phyloP scores from a whole-genome alignment of 2,329 filamentous ascomycete species.

The Sporothrix pallida region DNA sequence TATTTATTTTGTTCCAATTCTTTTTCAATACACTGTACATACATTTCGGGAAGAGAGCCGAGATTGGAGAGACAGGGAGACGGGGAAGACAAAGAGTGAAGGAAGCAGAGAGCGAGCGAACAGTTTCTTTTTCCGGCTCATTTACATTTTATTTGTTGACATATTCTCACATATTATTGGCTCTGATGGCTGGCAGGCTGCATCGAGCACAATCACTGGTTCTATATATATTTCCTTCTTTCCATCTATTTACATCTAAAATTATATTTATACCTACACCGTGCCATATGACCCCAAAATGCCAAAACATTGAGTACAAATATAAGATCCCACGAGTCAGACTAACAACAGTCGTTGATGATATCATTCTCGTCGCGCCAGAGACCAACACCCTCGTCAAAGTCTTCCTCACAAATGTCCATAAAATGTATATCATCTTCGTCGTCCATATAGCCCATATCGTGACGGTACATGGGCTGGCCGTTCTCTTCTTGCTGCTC shows the following conservation, averaged over 20 bases:
- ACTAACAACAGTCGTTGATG: background rate
- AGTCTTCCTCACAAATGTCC: constrained; percentile 26
- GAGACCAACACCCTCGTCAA: constrained; percentile 25
- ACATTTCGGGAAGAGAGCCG: background rate
- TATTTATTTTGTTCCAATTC: background rate
- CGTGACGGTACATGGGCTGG: background rate
- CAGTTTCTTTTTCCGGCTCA: background rate
- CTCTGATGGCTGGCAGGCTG: constrained; percentile 38
- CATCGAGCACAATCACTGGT: constrained; percentile 31
- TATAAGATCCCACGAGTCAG: background rate
- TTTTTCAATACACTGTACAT: constrained; percentile 10
- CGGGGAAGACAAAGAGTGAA: background rate
- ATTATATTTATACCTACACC: background rate
- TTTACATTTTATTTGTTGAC: constrained; percentile 1
- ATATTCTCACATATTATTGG: background rate
- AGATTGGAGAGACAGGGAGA: background rate
- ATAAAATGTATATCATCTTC: constrained; percentile 25
- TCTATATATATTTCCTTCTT: background rate
- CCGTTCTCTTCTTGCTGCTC: background rate
- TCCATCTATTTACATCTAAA: constrained; percentile 4
- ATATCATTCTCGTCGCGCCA: constrained; percentile 26
- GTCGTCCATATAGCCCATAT: background rate
- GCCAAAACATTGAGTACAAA: background rate
- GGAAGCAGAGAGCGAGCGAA: background rate
- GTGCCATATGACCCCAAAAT: background rate